Conservation (phyloP, 176 grass and related monocot species). For the Ensete glaucum region DNA sequence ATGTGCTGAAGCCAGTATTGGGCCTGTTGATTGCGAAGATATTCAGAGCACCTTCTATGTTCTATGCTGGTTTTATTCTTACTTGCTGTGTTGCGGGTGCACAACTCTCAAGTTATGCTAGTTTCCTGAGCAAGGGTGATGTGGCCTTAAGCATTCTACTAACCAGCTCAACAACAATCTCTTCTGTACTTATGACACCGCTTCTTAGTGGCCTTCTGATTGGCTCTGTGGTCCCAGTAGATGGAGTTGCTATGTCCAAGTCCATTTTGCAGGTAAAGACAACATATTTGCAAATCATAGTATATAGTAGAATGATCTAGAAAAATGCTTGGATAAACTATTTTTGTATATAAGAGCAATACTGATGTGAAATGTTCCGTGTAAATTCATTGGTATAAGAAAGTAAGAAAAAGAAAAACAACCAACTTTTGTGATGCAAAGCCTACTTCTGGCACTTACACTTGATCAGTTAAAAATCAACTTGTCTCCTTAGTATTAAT, state of each 20-base stretch:
- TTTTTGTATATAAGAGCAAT: too few species aligned
- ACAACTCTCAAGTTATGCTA: constrained; percentile 87
- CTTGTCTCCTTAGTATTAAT: too few species aligned
- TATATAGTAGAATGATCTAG: background rate
- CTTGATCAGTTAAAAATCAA: too few species aligned
- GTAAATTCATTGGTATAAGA: too few species aligned
- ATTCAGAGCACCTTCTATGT: constrained; percentile 49
- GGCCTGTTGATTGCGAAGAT: constrained; percentile 64
- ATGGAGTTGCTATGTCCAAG: constrained; percentile 81
- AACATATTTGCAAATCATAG: constrained; percentile 6
- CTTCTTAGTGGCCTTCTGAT: constrained; percentile 76
- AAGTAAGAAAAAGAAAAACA: background rate
- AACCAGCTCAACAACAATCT: constrained; percentile 82
- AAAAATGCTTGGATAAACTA: background rate
- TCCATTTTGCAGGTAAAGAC: constrained; percentile 80
- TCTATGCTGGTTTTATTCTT: constrained; percentile 84
- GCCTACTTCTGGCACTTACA: too few species aligned
- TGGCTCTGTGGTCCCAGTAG: constrained; percentile 74
- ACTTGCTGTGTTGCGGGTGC: constrained; percentile 77
- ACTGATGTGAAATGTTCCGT: too few species aligned
- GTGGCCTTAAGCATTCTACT: constrained; percentile 86
- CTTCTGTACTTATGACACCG: constrained; percentile 76
- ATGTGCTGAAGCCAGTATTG: constrained; percentile 61
- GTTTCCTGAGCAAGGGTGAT: constrained; percentile 85
- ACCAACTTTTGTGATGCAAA: background rate